Base-by-base conservation (phyloP, 2,329 filamentous ascomycete genomes). In the Aureobasidium lini region DNA sequence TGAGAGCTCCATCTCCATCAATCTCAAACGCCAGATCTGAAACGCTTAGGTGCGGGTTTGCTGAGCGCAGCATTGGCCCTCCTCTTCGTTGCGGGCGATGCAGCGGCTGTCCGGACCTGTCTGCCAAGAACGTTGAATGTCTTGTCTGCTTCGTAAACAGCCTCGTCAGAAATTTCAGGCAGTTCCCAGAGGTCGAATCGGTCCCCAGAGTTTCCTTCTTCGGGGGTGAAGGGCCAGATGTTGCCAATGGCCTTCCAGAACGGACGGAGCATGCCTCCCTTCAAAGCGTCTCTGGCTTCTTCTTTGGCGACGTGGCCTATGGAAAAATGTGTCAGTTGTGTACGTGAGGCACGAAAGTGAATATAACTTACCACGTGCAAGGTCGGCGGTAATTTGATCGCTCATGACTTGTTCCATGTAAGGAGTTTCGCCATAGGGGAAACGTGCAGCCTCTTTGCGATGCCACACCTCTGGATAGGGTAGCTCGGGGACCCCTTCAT, bases 351-450 rank as follows among this genome's bases (percentile, higher is more conserved):
- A 23, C 11, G 37, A 9, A 13, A 28, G 10, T 36, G 15, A 11
- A 15, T 4, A 7, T 37, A 8, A 63, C 66, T 65, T 59, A 68
- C 68, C 60, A 42, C 65, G 63, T 15, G 60, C 52, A 9, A 71
- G 58, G 62, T 71, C 69, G 23, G 60, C 60, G 29, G 64, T 63
- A 40, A 71, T 69, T 61, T 68, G 63, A 43, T 62, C 59, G 43
- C 68, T 68, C 42, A 65, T 59, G 23, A 62, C 53, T 46, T 62
- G 48, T 61, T 67, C 64, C 64, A 68, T 67, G 37, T 63, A 64
- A 34, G 66, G 65, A 42, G 68, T 71, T 60, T 71, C 69, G 31
- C 68, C 68, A 31, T 70, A 70, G 6, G 66, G 64, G 54, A 71
- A 70, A 50, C 59, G 63, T 3, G 64, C 61, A 31, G 67, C 65